Conservation (phyloP, 2,329 filamentous ascomycete species). For the Helotiales sp. region DNA sequence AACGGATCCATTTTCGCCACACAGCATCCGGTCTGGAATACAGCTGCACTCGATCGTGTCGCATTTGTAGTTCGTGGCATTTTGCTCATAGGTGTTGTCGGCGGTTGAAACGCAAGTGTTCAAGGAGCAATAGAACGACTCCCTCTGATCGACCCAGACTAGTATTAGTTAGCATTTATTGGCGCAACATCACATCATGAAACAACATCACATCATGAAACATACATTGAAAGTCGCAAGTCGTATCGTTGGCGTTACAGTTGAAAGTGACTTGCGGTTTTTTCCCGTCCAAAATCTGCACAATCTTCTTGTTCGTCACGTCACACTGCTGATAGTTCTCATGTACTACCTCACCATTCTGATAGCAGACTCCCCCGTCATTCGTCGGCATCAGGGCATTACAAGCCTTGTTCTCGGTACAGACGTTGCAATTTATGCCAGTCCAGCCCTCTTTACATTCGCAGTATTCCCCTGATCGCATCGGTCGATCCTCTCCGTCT, state of each 20-base stretch:
- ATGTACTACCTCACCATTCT: slow-evolving; percentile 86
- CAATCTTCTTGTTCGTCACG: slow-evolving; percentile 94
- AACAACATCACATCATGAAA: too few species aligned
- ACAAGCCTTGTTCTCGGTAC: slow-evolving; percentile 81
- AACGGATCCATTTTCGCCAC: slow-evolving; percentile 87
- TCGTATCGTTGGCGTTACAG: slow-evolving; percentile 74
- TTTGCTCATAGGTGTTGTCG: slow-evolving; percentile 70
- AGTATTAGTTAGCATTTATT: slow-evolving; percentile 17
- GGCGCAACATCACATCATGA: too few species aligned
- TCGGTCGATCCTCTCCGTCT: slow-evolving; percentile 77
- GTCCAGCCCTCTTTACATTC: slow-evolving; percentile 92
- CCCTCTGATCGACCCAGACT: slow-evolving; percentile 94
- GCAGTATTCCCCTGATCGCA: slow-evolving; percentile 74
- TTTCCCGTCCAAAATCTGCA: slow-evolving; percentile 81
- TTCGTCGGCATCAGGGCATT: slow-evolving; percentile 84
- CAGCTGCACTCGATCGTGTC: slow-evolving; percentile 85
- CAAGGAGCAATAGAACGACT: slow-evolving; percentile 96
- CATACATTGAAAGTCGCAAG: slow-evolving; percentile 95
- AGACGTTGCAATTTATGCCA: slow-evolving; percentile 98
- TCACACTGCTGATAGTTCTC: slow-evolving; percentile 98
- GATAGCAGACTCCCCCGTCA: slow-evolving; percentile 87
- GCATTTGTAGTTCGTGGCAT: slow-evolving; percentile 85
- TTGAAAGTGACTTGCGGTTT: slow-evolving; percentile 94
- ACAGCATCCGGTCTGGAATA: slow-evolving; percentile 90
- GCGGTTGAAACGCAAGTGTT: slow-evolving; percentile 78